Percentiles rank a stretch among this genome's conserved stretches.
Conservation (phyloP, 2,329 filamentous ascomycete genomes). For the Lecanosticta acicola region DNA sequence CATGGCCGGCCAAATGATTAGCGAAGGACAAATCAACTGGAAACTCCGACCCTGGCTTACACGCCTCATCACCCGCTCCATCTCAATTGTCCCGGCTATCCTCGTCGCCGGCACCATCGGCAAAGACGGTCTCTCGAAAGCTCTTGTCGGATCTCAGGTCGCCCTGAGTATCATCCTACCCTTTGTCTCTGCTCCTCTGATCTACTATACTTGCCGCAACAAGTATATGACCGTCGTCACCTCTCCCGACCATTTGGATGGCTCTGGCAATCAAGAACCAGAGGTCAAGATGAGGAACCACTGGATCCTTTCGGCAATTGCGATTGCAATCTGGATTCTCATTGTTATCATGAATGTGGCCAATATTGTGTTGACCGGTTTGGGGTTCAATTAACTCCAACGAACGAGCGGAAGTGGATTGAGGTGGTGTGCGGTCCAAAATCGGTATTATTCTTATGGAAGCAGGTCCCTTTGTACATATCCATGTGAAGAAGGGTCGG, state of each 20-base stretch:
- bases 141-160: conserved; percentile 72
- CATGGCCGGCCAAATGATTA: conserved; percentile 83
- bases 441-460: too few relatives aligned
- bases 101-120: conserved; percentile 78
- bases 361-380: conserved; percentile 58
- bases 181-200: conserved; percentile 74
- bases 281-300: conserved; percentile 62
- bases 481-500: not conserved
- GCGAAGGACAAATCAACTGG: conserved; percentile 75
- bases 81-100: conserved; percentile 77
- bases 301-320: conserved; percentile 57
- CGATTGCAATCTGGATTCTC: conserved; percentile 62
- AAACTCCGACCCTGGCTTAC: conserved; percentile 70
- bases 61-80: conserved; percentile 67
- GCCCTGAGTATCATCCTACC: conserved; percentile 72
- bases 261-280: conserved; percentile 4
- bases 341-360: conserved; percentile 77
- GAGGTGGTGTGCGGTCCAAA: too few relatives aligned
- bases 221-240: conserved; percentile 68
- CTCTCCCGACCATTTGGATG: conserved; percentile 1
- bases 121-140: conserved; percentile 60
- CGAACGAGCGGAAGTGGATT: too few relatives aligned
- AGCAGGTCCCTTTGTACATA: too few relatives aligned
- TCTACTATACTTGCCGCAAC: conserved; percentile 76
- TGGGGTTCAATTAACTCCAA: conserved; percentile 42